A percentile compares a stretch with the other conserved stretches of the same genome.
These are phyloP conservation scores for Chrysopogon serrulatus DNA, from an alignment of 176 grass and related monocot species.

Conservation along the genomic window DNA sequence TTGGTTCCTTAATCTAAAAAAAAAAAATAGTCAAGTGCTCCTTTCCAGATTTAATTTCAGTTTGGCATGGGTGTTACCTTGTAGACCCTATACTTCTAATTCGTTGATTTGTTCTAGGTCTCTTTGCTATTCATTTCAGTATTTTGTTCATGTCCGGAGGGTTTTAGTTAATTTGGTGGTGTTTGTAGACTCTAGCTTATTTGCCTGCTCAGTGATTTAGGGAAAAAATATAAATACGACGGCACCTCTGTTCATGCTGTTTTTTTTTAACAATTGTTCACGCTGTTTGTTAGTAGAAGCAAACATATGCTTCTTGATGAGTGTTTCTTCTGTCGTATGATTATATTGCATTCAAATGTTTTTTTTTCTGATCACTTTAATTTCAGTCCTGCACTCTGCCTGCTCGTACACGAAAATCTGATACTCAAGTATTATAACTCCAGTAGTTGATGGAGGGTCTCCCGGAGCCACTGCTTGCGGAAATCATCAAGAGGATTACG, in stretches of 20 bases:
- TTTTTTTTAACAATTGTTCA: no score
- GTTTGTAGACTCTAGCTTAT: neutral
- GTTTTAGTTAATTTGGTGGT: neutral
- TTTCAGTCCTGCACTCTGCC: neutral
- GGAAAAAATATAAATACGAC: neutral
- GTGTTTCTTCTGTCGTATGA: neutral
- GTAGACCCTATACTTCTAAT: neutral
- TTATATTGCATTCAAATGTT: neutral
- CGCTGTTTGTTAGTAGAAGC: neutral
- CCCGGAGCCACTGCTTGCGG: constrained; percentile 46
- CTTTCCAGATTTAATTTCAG: neutral
- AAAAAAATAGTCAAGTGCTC: neutral
- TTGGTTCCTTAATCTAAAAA: no score
- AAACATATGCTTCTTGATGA: neutral
- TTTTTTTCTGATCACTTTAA: neutral
- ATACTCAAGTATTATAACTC: neutral
- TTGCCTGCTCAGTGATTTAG: neutral
- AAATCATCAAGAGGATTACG: constrained; percentile 51
- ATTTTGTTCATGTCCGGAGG: neutral
- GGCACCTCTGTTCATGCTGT: neutral
- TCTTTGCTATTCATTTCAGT: neutral
- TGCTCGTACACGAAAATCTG: neutral
- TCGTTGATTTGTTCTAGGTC: neutral
- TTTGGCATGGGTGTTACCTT: neutral
- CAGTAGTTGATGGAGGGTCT: constrained; percentile 51